These are phyloP conservation scores for Lactarius vividus DNA, from an alignment of 768 basidiomycete genomes.

Conservation along the genomic window DNA sequence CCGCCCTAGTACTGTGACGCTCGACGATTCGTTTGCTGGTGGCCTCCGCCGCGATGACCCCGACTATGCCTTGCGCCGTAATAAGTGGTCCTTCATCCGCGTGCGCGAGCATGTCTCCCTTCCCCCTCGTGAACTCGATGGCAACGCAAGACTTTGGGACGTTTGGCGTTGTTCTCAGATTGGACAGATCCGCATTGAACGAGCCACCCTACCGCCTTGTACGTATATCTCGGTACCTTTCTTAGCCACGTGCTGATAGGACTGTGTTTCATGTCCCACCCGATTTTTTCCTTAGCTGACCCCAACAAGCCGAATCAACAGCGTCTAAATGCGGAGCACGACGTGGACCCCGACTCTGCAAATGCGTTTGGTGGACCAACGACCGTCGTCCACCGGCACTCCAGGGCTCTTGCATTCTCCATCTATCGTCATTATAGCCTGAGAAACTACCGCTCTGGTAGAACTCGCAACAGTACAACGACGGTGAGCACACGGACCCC, in stretches of 20 bases:
- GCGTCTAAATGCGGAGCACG: constrained; percentile 60
- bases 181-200: constrained; percentile 34
- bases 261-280: constrained; percentile 6
- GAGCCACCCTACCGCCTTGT: constrained; percentile 24
- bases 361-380: constrained; percentile 53
- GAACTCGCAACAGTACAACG: constrained; percentile 28
- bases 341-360: constrained; percentile 47
- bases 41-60: constrained; percentile 41
- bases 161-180: constrained; percentile 35
- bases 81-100: constrained; percentile 21
- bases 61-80: constrained; percentile 36
- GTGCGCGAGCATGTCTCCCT: constrained; percentile 3
- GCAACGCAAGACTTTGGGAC: constrained; percentile 20
- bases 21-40: constrained; percentile 42
- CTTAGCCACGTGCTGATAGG: neutral
- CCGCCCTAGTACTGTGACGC: constrained; percentile 22
- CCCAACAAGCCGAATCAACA: constrained; percentile 64
- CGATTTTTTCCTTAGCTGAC: constrained; percentile 40
- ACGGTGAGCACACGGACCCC: constrained; percentile 27
- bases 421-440: constrained; percentile 62
- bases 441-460: constrained; percentile 27
- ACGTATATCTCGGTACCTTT: neutral
- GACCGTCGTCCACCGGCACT: constrained; percentile 78
- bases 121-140: constrained; percentile 16
- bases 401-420: constrained; percentile 74